These are phyloP conservation scores for Hyaloscypha variabilis DNA, from an alignment of 495 filamentous ascomycete species.

Conservation along the genomic window DNA sequence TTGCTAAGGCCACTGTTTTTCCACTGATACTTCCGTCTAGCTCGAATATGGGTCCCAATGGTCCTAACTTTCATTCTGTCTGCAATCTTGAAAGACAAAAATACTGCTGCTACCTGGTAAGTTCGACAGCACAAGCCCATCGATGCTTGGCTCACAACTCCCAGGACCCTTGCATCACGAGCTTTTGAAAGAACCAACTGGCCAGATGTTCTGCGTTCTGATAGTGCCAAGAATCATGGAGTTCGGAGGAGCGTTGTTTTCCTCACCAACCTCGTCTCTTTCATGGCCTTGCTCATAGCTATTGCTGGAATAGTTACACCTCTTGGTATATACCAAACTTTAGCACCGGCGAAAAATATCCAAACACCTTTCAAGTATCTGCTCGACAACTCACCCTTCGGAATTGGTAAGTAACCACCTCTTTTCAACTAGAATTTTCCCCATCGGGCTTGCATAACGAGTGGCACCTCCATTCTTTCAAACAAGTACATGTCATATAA, in stretches of 20 bases:
- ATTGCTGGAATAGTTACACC: slow-evolving; percentile 21
- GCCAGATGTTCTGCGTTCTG: slow-evolving; percentile 16
- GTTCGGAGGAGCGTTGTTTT: slow-evolving; percentile 16
- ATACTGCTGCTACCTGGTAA: not conserved
- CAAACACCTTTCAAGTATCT: slow-evolving; percentile 16
- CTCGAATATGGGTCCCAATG: slow-evolving; percentile 14
- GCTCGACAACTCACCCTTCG: slow-evolving; percentile 16
- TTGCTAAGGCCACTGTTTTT: not conserved
- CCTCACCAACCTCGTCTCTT: not conserved
- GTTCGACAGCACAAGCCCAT: too few species aligned
- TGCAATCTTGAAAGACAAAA: slow-evolving; percentile 12
- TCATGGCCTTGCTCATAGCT: slow-evolving; percentile 1
- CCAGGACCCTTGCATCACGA: slow-evolving; percentile 14
- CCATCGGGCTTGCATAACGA: too few species aligned
- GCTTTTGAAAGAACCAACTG: slow-evolving; percentile 18
- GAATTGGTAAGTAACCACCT: slow-evolving; percentile 14
- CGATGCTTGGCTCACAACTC: not conserved
- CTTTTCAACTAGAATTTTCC: too few species aligned
- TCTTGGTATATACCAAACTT: slow-evolving; percentile 19
- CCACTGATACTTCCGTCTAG: not conserved
- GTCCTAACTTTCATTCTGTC: slow-evolving; percentile 16
- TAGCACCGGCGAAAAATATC: not conserved
- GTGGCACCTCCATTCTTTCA: too few species aligned
- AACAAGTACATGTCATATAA: too few species aligned
- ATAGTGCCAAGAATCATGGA: slow-evolving; percentile 14